Base-by-base conservation (phyloP, 208 protist genomes). In the Leishmania gerbilli region DNA sequence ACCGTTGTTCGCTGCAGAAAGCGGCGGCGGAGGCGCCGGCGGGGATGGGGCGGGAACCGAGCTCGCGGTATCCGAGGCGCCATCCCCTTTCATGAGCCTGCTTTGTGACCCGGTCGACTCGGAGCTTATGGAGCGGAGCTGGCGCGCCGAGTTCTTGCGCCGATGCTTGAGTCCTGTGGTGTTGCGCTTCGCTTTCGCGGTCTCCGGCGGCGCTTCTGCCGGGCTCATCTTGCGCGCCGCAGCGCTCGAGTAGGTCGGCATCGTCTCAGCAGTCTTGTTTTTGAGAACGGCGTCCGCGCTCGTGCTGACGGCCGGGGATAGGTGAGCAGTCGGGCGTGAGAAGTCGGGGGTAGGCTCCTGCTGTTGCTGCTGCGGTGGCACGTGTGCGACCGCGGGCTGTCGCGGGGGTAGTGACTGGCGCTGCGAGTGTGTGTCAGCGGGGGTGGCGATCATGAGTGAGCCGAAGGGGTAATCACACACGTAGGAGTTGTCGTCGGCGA, bases 381-480 rank as follows among this genome's bases (percentile, higher is more conserved):
- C 62, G 13, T 81, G 62, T 1, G 68, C 45, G 24, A 67, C 40
- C 17, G 53, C n/a, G 3, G 68, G 8, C 42, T 74, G 64, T n/a
- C 75, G 55, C n/a, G 58, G 76, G 3, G 79, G 31, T 19, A 64
- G 71, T 1, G 77, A 55, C 74, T 80, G 79, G 45, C 64, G 77
- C 53, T 79, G 86, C 56, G 75, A 74, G 71, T 78, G 81, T 74
- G 64, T 69, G 69, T 83, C 77, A 40, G 83, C 83, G 0, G 90
- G 86, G 2, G 74, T 88, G 49, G 84, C 88, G 49, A 97, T 89
- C 34, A 95, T 84, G 56, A 97, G 88, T 9, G 88, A 87, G 27
- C 91, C 94, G 76, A 87, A 93, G 19, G 92, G 91, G 83, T 92
- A 97, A 56, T 88, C 87, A 27, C 76, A 79, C 49, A 97, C 87